Conservation (phyloP, 257 asterid species). For the Rubia yunnanensis region DNA sequence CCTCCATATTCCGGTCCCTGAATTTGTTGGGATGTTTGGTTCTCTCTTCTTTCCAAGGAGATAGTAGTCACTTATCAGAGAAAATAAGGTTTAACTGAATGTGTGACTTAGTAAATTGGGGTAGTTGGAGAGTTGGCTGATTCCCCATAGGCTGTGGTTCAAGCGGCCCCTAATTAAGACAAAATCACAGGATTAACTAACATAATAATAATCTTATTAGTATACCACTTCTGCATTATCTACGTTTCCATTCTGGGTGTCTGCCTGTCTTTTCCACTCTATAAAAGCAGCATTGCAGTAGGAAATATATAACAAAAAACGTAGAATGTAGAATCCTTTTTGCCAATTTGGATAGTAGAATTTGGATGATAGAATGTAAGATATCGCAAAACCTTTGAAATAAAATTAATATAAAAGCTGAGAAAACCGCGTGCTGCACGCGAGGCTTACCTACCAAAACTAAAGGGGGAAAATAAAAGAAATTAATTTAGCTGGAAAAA, state of each 20-base stretch:
- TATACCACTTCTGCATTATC: background rate
- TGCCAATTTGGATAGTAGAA: too few species aligned
- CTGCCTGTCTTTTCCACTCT: background rate
- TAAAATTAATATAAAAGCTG: too few species aligned
- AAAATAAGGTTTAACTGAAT: background rate
- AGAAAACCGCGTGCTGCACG: background rate
- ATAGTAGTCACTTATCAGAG: background rate
- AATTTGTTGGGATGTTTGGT: background rate
- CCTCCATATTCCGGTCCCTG: background rate
- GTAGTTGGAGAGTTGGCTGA: background rate
- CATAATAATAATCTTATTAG: background rate
- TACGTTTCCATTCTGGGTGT: too few species aligned
- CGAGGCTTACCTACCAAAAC: background rate
- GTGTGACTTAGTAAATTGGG: too few species aligned
- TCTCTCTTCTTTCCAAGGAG: background rate
- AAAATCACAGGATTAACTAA: background rate
- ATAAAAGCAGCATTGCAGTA: too few species aligned
- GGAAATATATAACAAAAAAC: too few species aligned
- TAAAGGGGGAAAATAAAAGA: background rate
- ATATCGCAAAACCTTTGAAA: background rate
- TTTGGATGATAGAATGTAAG: too few species aligned
- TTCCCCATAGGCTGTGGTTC: too few species aligned
- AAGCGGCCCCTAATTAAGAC: conserved; percentile 6
- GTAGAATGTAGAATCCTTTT: too few species aligned
- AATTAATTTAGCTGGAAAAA: too few species aligned